A percentile compares a stretch with the other conserved stretches of the same genome.
phyloP scores from a whole-genome alignment of 2,329 filamentous ascomycete species.

The Neonectria neomacrospora region DNA sequence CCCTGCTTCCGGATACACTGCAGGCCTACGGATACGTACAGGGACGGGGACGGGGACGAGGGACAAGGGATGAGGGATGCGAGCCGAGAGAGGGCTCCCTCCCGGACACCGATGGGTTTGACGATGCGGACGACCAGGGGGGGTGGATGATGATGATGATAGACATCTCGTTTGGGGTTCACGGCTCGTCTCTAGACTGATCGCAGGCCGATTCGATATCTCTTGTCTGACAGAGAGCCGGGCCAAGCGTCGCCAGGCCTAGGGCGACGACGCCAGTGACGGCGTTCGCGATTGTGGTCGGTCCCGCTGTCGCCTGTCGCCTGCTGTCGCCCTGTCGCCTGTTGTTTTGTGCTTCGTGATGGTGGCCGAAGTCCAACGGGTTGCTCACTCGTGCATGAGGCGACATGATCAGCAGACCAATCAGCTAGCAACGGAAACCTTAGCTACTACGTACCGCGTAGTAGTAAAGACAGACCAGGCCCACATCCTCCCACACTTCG shows the following conservation, averaged over 20 bases:
- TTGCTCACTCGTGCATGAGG: constrained; percentile 43
- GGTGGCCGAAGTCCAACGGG: constrained; percentile 39
- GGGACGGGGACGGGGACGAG: too few relatives aligned
- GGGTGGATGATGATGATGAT: not conserved
- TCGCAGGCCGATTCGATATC: not conserved
- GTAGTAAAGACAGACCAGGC: constrained; percentile 19
- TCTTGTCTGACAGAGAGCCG: not conserved
- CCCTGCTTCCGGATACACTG: constrained; percentile 36
- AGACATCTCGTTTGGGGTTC: constrained; percentile 1
- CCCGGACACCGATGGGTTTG: constrained; percentile 18
- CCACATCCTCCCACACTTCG: constrained; percentile 42
- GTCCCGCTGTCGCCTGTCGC: constrained; percentile 29
- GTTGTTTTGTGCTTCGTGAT: constrained; percentile 31
- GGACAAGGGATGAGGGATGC: constrained; percentile 16
- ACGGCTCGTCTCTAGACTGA: not conserved
- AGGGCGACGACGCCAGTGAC: not conserved
- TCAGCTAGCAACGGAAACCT: constrained; percentile 28
- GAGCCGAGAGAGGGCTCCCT: constrained; percentile 26
- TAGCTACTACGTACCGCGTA: constrained; percentile 26
- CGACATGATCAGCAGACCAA: constrained; percentile 36
- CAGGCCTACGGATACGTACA: not conserved
- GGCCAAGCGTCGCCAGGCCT: constrained; percentile 1
- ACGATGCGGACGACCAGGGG: constrained; percentile 10
- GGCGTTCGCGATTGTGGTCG: constrained; percentile 14
- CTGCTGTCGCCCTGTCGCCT: constrained; percentile 23